Percentiles rank a stretch among this genome's conserved stretches.
These are phyloP conservation scores for Syzygium oleosum DNA, from an alignment of 345 rosid species.

Conservation along the genomic window DNA sequence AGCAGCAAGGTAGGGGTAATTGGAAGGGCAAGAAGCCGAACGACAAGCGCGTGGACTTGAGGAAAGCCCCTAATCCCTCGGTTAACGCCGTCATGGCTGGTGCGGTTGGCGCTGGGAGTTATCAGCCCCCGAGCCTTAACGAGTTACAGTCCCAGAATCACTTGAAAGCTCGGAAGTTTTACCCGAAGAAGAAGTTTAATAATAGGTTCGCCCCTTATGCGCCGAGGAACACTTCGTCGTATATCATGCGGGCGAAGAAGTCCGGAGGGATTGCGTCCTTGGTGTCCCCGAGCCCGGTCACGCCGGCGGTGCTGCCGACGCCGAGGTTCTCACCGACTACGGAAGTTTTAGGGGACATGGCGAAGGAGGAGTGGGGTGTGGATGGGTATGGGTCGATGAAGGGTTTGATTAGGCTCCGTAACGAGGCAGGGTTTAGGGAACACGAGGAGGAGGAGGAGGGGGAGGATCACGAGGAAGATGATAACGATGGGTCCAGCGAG, in stretches of 20 bases:
- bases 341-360: slow-evolving; percentile 93
- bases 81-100: slow-evolving; percentile 13
- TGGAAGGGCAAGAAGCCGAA: slow-evolving; percentile 79
- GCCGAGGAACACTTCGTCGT: slow-evolving; percentile 86
- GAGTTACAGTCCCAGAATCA: slow-evolving; percentile 80
- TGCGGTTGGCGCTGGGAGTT: slow-evolving; percentile 27
- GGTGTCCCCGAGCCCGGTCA: slow-evolving; percentile 95
- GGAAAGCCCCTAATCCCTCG: slow-evolving; percentile 33
- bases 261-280: slow-evolving; percentile 87
- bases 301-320: slow-evolving; percentile 80
- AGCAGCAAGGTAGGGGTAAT: slow-evolving; percentile 21
- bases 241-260: slow-evolving; percentile 78
- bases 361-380: slow-evolving; percentile 96
- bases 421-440: slow-evolving; percentile 46
- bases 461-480: slow-evolving; percentile 78
- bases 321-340: slow-evolving; percentile 77
- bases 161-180: slow-evolving; percentile 65
- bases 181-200: slow-evolving; percentile 54
- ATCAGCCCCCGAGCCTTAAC: slow-evolving; percentile 73
- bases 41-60: slow-evolving; percentile 19
- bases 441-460: slow-evolving; percentile 34
- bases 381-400: slow-evolving; percentile 99
- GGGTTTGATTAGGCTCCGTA: slow-evolving; percentile 76
- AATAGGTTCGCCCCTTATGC: slow-evolving; percentile 85
- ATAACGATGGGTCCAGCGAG: slow-evolving; percentile 66